Base-by-base conservation (phyloP, 2,329 filamentous ascomycete genomes). In the Sclerotinia sclerotiorum region DNA sequence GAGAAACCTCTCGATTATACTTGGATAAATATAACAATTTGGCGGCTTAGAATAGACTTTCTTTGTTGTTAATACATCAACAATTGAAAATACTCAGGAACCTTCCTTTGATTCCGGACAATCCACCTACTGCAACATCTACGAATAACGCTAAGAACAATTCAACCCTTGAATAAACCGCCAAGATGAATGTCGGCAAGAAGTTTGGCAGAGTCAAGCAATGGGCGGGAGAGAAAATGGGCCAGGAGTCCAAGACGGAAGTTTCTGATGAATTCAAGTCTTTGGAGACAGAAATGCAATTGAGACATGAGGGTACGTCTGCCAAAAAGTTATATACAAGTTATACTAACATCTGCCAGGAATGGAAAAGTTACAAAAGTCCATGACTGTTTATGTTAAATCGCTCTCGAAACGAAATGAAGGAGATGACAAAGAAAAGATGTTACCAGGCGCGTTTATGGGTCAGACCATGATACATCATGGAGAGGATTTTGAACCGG, bases 181-280 rank as follows among this genome's bases (percentile, higher is more conserved):
- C 72, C 48, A 75, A 69, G n/a, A 78, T 78, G 77, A 78, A 78
- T 74, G 77, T 78, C 72, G 78, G 76, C 81, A 97, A 97, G 84
- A 97, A 96, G 79, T 88, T 98, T 78, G 94, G 94, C 81, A 90
- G 94, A 77, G 90, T 97, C 84, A 96, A 94, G 83, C 94, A 98
- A 90, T 98, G 94, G 94, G 93, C 94, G 49, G 93, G 93, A 74
- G 94, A 98, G 82, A 92, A 94, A 81, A 97, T 98, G 92, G 94
- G 94, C 75, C 88, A 87, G 73, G 94, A 97, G 81, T 86, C 89
- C 81, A 95, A 93, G 82, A 97, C 94, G 13, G 88, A 85, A 78
- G 88, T 93, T 72, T 91, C 92, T 0, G 93, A 98, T 65, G 91
- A 97, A 77, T 98, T 98, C 85, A 96, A 92, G 81, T 86, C 87